Evolutionary conservation across 345 rosid genomes (phyloP).

Genomic region (thale cress (Arabidopsis thaliana)): TAIR10.1 NC_003074.8:17513501-17514000

Average conservation of each 20-base stretch:
- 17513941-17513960: conserved; percentile 80
- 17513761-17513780: conserved; percentile 58
- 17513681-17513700: conserved; percentile 56
- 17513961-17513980: conserved; percentile 95
- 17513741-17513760: conserved; percentile 51
- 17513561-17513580: not conserved
- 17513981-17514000: conserved; percentile 84
- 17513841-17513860: conserved; percentile 50
- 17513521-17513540: not conserved
- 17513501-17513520: not conserved
- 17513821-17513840: conserved; percentile 52
- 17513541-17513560: conserved; percentile 4
- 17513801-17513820: conserved; percentile 63
- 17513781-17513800: conserved; percentile 64
- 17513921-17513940: conserved; percentile 97
- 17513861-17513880: conserved; percentile 45
- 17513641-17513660: conserved; percentile 53
- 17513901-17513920: conserved; percentile 84
- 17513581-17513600: too few relatives aligned
- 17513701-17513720: conserved; percentile 51
- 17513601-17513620: not conserved
- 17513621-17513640: not conserved
- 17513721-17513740: conserved; percentile 53
- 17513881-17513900: conserved; percentile 67
- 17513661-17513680: conserved; percentile 73